Evolutionary conservation across 176 grass and related monocot species (phyloP).

Genomic region (Calamus simplicifolius): DNA sequence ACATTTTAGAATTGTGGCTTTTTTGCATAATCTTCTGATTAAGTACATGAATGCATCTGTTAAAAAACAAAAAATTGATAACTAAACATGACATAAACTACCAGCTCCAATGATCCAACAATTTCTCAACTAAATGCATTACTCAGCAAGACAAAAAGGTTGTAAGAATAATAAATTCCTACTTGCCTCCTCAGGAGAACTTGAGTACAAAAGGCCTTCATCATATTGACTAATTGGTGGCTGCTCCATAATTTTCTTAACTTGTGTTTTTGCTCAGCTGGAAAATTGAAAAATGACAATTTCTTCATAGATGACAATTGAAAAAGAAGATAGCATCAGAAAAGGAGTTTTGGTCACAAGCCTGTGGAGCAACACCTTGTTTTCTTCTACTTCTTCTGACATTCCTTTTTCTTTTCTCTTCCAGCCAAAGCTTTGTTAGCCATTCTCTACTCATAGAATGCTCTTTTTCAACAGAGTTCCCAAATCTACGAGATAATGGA

Average conservation of each 20-base stretch:
- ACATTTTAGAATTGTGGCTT: too few species aligned
- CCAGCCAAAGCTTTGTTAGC: conserved; percentile 14
- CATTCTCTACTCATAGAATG: conserved; percentile 5
- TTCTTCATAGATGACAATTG: not conserved
- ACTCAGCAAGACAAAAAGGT: too few species aligned
- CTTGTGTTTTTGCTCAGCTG: not conserved
- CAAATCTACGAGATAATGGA: conserved; percentile 1
- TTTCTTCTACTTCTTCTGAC: not conserved
- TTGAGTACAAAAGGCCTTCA: not conserved
- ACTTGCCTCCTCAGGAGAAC: conserved; percentile 20
- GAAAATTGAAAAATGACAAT: too few species aligned
- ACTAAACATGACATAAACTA: too few species aligned
- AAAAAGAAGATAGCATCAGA: not conserved
- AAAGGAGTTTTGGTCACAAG: not conserved
- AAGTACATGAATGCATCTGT: too few species aligned
- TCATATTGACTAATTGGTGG: conserved; percentile 17
- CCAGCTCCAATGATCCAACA: too few species aligned
- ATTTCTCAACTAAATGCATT: too few species aligned
- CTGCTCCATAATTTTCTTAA: not conserved
- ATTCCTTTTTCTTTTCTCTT: not conserved
- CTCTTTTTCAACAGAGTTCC: not conserved
- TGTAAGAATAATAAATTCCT: not conserved
- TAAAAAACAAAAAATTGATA: too few species aligned
- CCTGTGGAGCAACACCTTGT: too few species aligned
- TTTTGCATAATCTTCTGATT: too few species aligned